Conservation (phyloP, 768 basidiomycete genomes). For the Boletus rubescentipes region DNA sequence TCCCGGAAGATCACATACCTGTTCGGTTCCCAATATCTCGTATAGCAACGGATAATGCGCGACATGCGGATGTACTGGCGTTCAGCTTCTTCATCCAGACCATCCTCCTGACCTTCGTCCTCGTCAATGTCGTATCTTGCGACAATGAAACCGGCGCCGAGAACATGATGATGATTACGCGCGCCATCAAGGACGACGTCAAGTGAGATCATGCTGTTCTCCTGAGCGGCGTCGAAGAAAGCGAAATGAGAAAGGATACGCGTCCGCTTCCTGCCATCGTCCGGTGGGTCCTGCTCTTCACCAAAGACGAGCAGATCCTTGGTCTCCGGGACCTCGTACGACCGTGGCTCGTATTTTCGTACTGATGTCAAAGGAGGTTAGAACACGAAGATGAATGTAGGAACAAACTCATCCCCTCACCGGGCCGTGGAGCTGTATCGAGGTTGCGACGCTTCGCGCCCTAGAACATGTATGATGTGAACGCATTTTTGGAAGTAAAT, state of each 20-base stretch:
- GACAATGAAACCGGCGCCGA: slow-evolving; percentile 55
- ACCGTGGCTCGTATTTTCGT: slow-evolving; percentile 38
- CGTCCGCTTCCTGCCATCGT: slow-evolving; percentile 49
- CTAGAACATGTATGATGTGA: slow-evolving; percentile 8
- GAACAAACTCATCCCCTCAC: slow-evolving; percentile 9
- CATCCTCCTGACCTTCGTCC: slow-evolving; percentile 62
- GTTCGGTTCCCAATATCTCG: slow-evolving; percentile 49
- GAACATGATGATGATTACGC: slow-evolving; percentile 40
- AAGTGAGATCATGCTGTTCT: slow-evolving; percentile 48
- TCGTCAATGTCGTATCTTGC: slow-evolving; percentile 54
- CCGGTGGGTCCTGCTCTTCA: slow-evolving; percentile 38
- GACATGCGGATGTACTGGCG: slow-evolving; percentile 46
- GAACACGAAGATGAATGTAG: background rate
- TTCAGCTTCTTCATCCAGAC: slow-evolving; percentile 32
- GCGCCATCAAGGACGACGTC: slow-evolving; percentile 47
- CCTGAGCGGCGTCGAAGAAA: slow-evolving; percentile 55
- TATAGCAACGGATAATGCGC: slow-evolving; percentile 44
- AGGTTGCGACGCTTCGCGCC: slow-evolving; percentile 29
- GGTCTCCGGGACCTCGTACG: slow-evolving; percentile 37
- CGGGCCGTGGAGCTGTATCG: slow-evolving; percentile 14
- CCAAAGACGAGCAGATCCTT: slow-evolving; percentile 38
- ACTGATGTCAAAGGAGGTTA: slow-evolving; percentile 26
- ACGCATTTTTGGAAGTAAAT: background rate
- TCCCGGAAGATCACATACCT: slow-evolving; percentile 43
- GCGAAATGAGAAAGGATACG: slow-evolving; percentile 57